These are phyloP conservation scores for Xylariaceae sp. DNA, from an alignment of 2,329 filamentous ascomycete species.

Conservation along the genomic window DNA sequence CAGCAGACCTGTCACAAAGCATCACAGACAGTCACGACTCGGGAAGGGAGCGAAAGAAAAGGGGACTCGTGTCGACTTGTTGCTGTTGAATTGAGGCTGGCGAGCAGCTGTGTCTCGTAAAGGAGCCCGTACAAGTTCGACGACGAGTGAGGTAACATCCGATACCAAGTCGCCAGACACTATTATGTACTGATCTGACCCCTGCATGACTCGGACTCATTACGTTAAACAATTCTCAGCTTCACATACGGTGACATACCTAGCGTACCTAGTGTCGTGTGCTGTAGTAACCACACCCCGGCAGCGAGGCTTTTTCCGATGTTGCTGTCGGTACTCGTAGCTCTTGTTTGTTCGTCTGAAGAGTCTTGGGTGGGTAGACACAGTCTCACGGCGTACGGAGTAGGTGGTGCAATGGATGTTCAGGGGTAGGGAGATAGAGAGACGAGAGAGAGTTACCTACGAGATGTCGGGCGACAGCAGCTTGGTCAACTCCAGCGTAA, in stretches of 20 bases:
- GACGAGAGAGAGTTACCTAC: no score
- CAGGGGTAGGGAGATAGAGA: neutral
- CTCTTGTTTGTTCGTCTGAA: neutral
- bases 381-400: neutral
- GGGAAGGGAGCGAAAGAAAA: neutral
- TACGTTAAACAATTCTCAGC: conserved; percentile 44
- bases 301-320: conserved; percentile 34
- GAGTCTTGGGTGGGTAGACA: conserved; percentile 11
- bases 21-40: neutral
- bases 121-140: neutral
- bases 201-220: conserved; percentile 35
- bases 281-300: conserved; percentile 25
- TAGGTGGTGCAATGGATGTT: neutral
- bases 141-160: neutral
- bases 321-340: conserved; percentile 39
- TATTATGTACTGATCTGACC: conserved; percentile 12
- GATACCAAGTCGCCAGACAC: neutral
- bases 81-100: neutral
- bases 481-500: no score
- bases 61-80: neutral
- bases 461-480: no score
- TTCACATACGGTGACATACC: conserved; percentile 7
- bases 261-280: neutral
- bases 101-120: neutral
- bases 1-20: neutral